A percentile compares a stretch with the other conserved stretches of the same genome.
These are phyloP conservation scores for Wallacemonas sp. DNA, from an alignment of 208 protist species.

Conservation along the genomic window DNA sequence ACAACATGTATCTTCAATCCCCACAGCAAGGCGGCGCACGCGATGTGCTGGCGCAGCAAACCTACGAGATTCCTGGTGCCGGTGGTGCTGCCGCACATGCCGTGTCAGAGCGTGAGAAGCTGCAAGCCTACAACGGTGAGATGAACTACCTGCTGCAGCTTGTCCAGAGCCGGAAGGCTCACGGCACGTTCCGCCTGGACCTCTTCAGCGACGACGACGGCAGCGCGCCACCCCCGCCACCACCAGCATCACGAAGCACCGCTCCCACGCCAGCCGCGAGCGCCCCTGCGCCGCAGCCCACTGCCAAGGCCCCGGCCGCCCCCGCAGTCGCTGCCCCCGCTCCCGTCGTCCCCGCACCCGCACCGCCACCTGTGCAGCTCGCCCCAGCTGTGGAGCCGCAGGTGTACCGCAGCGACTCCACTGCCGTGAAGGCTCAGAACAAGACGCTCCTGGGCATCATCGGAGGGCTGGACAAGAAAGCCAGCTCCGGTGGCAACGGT, in stretches of 20 bases:
- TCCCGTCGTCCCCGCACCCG: not conserved
- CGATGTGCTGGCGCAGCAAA: slow-evolving; percentile 34
- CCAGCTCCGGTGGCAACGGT: not conserved
- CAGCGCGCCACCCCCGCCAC: not conserved
- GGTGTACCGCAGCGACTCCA: slow-evolving; percentile 36
- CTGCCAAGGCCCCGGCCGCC: not conserved
- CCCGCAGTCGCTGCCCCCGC: not conserved
- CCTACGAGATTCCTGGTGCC: slow-evolving; percentile 24
- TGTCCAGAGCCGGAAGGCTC: slow-evolving; percentile 22
- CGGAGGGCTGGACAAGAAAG: slow-evolving; percentile 25
- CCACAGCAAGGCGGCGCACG: not conserved
- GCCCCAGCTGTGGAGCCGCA: slow-evolving; percentile 12
- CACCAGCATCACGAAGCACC: not conserved
- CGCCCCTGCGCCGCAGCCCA: not conserved
- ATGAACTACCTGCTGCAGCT: slow-evolving; percentile 61
- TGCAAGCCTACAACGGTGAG: slow-evolving; percentile 45
- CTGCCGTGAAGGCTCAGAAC: slow-evolving; percentile 51
- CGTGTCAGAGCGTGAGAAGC: slow-evolving; percentile 7
- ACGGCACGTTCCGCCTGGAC: slow-evolving; percentile 38
- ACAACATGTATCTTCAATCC: slow-evolving; percentile 59
- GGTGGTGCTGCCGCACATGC: not conserved
- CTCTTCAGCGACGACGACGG: slow-evolving; percentile 50
- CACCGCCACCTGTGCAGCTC: slow-evolving; percentile 1
- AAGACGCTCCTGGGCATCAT: slow-evolving; percentile 56
- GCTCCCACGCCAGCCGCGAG: not conserved